Percentiles rank a stretch among this genome's conserved stretches.
These are phyloP conservation scores for Solanum appendiculatum DNA, from an alignment of 257 asterid species.

Conservation along the genomic window DNA sequence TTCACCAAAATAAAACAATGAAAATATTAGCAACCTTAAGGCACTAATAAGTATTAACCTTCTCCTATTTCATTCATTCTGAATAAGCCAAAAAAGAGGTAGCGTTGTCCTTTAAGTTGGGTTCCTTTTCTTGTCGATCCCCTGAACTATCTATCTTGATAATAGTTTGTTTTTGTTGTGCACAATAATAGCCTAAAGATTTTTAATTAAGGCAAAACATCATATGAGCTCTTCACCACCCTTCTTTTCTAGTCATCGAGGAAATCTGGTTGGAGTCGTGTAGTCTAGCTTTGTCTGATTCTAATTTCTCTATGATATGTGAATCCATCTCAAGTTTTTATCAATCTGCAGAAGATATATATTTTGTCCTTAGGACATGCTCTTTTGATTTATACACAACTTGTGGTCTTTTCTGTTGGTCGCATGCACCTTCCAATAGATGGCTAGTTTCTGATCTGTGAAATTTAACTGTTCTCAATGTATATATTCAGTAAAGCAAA, in stretches of 20 bases:
- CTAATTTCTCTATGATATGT: neutral
- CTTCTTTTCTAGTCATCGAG: neutral
- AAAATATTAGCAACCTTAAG: neutral
- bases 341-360: neutral
- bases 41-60: neutral
- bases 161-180: neutral
- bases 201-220: neutral
- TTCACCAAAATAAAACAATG: neutral
- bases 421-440: neutral
- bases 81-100: neutral
- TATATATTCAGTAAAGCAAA: neutral
- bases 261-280: neutral
- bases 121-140: neutral
- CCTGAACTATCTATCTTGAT: neutral
- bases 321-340: neutral
- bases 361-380: neutral
- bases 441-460: neutral
- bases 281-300: neutral
- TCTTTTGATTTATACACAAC: neutral
- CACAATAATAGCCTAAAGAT: neutral
- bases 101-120: neutral
- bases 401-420: neutral
- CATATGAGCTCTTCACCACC: neutral
- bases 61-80: neutral
- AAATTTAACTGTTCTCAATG: neutral